Conservation (phyloP, 129 eudicot species). For the Gnaphalium uliginosum region DNA sequence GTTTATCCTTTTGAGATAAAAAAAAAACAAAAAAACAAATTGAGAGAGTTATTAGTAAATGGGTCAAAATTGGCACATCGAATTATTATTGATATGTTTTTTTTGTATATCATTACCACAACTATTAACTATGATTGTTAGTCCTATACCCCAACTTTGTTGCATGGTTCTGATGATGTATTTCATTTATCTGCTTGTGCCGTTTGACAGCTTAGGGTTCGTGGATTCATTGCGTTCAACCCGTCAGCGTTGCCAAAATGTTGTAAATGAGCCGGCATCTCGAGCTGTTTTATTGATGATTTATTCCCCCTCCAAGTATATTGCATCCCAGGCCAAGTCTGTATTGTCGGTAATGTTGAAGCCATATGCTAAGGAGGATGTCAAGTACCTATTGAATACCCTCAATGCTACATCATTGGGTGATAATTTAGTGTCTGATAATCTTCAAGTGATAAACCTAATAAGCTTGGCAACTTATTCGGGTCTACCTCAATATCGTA, state of each 20-base stretch:
- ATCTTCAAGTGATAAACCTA: conserved; percentile 53
- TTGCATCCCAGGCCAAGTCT: conserved; percentile 51
- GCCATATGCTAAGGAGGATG: conserved; percentile 42
- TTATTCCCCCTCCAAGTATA: conserved; percentile 72
- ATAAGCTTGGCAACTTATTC: conserved; percentile 63
- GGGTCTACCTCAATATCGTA: conserved; percentile 55
- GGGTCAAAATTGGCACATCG: background rate
- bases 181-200: conserved; percentile 17
- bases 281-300: conserved; percentile 79
- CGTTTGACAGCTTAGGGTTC: conserved; percentile 59
- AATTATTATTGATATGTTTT: background rate
- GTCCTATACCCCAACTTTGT: background rate
- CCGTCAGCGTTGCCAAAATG: conserved; percentile 53
- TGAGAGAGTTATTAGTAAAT: background rate
- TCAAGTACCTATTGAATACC: conserved; percentile 45
- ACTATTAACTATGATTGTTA: no score
- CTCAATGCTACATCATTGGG: conserved; percentile 46
- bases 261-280: conserved; percentile 52
- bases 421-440: conserved; percentile 44
- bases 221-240: conserved; percentile 49
- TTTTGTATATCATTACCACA: background rate
- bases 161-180: conserved; percentile 1
- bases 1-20: background rate
- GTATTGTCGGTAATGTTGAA: conserved; percentile 46
- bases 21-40: background rate